Evolutionary conservation across 495 filamentous ascomycete species (phyloP).

Genomic region (Hypoxylon fuscum): DNA sequence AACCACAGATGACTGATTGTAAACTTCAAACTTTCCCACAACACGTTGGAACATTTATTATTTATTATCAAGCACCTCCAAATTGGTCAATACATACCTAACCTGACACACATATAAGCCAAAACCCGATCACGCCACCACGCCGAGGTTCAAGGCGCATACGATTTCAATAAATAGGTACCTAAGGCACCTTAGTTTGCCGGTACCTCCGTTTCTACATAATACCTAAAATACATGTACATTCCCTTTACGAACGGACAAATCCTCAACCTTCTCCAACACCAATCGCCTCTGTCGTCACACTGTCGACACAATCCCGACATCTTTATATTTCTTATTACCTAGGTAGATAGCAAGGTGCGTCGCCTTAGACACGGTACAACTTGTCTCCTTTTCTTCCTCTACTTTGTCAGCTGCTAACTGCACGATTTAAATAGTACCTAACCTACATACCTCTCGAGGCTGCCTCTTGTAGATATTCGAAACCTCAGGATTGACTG

Average conservation of each 20-base stretch:
- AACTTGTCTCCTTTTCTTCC: background rate
- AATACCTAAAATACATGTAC: background rate
- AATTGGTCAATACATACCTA: background rate
- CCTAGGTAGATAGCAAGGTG: constrained; percentile 5
- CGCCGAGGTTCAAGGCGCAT: background rate
- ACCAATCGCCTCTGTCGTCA: constrained; percentile 3
- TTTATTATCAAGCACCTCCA: background rate
- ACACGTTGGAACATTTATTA: background rate
- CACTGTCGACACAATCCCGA: constrained; percentile 1
- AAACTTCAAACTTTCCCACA: background rate
- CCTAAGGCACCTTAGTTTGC: too few relatives aligned
- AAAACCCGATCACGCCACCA: too few relatives aligned
- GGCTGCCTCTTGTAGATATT: constrained; percentile 18
- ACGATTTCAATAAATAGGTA: background rate
- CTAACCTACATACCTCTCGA: constrained; percentile 7
- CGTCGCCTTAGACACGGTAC: constrained; percentile 4
- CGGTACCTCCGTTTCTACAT: too few relatives aligned
- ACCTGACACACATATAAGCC: too few relatives aligned
- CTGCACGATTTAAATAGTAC: background rate
- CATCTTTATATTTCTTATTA: background rate
- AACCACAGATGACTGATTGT: background rate
- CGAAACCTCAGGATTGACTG: too few relatives aligned
- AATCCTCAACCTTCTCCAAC: constrained; percentile 9
- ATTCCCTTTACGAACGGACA: background rate
- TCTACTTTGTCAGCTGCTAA: constrained; percentile 17